A percentile compares a stretch with the other conserved stretches of the same genome.
Evolutionary conservation across 2,329 filamentous ascomycete species (phyloP).

Genomic region (Fusarium oligoseptatum): DNA sequence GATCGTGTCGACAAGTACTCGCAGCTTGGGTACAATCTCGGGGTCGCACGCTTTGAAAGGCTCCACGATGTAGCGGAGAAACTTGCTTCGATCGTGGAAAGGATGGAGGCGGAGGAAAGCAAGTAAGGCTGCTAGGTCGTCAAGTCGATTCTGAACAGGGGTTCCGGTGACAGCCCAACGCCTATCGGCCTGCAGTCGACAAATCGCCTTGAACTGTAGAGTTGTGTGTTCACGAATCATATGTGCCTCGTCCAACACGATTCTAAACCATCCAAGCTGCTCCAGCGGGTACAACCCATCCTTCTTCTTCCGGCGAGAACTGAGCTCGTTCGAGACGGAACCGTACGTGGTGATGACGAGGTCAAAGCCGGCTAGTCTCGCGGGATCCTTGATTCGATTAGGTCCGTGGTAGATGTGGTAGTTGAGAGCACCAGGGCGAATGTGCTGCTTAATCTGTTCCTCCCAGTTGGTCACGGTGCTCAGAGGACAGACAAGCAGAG

Average conservation of each 20-base stretch:
- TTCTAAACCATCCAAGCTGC: constrained; percentile 90
- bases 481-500: constrained; percentile 88
- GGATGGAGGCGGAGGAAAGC: constrained; percentile 87
- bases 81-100: constrained; percentile 83
- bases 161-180: constrained; percentile 99
- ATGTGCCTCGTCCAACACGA: constrained; percentile 95
- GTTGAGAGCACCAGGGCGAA: constrained; percentile 72
- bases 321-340: constrained; percentile 84
- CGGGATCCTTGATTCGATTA: constrained; percentile 77
- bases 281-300: constrained; percentile 74
- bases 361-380: constrained; percentile 79
- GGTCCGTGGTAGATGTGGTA: constrained; percentile 91
- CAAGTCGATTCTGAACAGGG: constrained; percentile 92
- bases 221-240: constrained; percentile 90
- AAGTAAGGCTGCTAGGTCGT: constrained; percentile 88
- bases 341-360: constrained; percentile 94
- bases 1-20: constrained; percentile 92
- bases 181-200: constrained; percentile 81
- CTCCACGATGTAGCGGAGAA: constrained; percentile 82
- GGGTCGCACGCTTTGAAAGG: constrained; percentile 91
- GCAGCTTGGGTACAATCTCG: constrained; percentile 85
- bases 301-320: constrained; percentile 72
- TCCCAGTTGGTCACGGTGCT: constrained; percentile 97
- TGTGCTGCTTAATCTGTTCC: constrained; percentile 87
- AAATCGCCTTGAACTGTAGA: constrained; percentile 86